Percentiles rank a stretch among this genome's conserved stretches.
Evolutionary conservation across 2,329 filamentous ascomycete species (phyloP).

Genomic region (Achaetomium macrosporum): DNA sequence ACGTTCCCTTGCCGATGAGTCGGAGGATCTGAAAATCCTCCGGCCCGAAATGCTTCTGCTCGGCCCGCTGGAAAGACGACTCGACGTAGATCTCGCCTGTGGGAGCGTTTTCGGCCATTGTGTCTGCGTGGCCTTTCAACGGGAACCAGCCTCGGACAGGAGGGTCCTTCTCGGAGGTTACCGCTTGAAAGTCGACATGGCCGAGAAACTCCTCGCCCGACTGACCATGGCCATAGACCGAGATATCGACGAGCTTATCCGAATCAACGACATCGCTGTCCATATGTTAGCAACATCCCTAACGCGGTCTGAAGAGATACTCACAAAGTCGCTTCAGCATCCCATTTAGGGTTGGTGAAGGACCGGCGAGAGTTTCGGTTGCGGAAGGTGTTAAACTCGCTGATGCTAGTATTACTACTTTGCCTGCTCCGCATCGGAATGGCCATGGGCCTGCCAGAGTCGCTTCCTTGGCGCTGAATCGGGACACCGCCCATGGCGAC

Average conservation of each 20-base stretch:
- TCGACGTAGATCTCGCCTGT: constrained; percentile 88
- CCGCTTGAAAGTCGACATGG: constrained; percentile 75
- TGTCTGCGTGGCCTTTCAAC: constrained; percentile 69
- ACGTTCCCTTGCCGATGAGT: constrained; percentile 95
- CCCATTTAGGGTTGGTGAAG: constrained; percentile 86
- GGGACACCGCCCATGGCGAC: constrained; percentile 47
- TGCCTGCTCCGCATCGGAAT: constrained; percentile 97
- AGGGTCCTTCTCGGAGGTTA: constrained; percentile 57
- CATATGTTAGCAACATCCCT: constrained; percentile 7
- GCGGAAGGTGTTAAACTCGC: constrained; percentile 56
- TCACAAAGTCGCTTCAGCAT: constrained; percentile 92
- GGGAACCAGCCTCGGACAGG: constrained; percentile 81
- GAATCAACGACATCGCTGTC: constrained; percentile 88
- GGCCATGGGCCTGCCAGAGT: constrained; percentile 78
- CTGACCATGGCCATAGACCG: constrained; percentile 78
- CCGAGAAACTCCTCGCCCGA: constrained; percentile 87
- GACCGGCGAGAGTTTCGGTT: constrained; percentile 53
- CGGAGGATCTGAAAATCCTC: constrained; percentile 95
- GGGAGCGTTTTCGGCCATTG: constrained; percentile 61
- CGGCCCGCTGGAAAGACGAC: constrained; percentile 76
- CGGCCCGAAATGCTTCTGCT: constrained; percentile 87
- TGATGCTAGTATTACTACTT: constrained; percentile 86
- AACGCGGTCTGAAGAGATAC: constrained; percentile 32
- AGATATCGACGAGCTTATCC: constrained; percentile 85
- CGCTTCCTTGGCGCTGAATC: constrained; percentile 65